phyloP scores from a whole-genome alignment of 2,329 filamentous ascomycete species.

The Coniochaeta hoffmannii region DNA sequence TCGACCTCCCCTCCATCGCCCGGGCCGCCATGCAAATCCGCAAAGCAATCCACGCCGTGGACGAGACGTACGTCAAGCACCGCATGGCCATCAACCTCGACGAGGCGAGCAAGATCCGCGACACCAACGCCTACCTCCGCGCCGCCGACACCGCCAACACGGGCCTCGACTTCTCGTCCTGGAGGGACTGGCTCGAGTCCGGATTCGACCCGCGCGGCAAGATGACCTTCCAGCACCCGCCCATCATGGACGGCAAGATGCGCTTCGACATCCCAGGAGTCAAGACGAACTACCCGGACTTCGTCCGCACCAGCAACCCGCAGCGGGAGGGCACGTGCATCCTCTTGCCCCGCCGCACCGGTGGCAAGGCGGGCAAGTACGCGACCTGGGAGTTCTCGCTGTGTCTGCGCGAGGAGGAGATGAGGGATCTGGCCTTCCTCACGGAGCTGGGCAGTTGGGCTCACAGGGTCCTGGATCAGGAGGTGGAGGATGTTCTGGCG shows the following conservation, averaged over 20 bases:
- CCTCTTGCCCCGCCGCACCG: background rate
- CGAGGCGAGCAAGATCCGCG: background rate
- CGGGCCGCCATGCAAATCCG: background rate
- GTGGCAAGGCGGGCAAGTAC: background rate
- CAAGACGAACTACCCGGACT: background rate
- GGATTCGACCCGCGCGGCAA: background rate
- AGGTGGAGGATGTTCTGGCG: background rate
- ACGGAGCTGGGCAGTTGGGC: background rate
- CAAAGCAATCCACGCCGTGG: background rate
- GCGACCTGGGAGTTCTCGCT: background rate
- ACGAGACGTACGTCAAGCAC: background rate
- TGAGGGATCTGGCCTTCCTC: background rate
- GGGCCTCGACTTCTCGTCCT: background rate
- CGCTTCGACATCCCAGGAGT: background rate
- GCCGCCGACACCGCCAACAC: background rate
- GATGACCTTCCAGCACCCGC: background rate
- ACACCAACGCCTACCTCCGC: background rate
- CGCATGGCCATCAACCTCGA: background rate
- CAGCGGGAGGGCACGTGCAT: background rate
- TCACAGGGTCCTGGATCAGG: background rate
- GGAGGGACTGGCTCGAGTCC: background rate
- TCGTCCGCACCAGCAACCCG: background rate
- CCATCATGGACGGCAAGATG: background rate
- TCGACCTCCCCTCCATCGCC: background rate
- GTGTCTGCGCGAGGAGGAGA: background rate